phyloP scores from a whole-genome alignment of 176 grass and related monocot species.

The Triticum turgidum region DNA sequence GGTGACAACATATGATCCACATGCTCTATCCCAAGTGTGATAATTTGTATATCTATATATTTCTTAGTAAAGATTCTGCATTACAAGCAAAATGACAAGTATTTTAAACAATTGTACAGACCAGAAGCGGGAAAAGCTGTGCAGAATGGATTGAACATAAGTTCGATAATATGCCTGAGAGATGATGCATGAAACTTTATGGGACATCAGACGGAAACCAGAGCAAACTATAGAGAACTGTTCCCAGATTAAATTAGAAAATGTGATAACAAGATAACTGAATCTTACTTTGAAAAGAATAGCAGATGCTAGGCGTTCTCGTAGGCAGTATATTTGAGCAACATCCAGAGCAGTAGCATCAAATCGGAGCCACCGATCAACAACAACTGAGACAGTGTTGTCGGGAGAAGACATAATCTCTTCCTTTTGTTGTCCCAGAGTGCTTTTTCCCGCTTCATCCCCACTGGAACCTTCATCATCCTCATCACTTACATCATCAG shows the following conservation, averaged over 20 bases:
- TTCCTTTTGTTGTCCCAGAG: constrained; percentile 35
- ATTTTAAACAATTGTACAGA: not conserved
- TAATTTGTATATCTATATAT: no score
- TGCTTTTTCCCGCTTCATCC: constrained; percentile 53
- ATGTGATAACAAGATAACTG: not conserved
- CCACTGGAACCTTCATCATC: constrained; percentile 57
- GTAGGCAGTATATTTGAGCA: constrained; percentile 94
- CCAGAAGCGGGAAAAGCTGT: not conserved
- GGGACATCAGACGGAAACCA: not conserved
- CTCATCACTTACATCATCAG: constrained; percentile 49
- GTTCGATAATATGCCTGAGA: not conserved
- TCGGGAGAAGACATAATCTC: constrained; percentile 91
- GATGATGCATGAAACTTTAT: not conserved
- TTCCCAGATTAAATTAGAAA: not conserved
- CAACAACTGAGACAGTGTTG: constrained; percentile 69
- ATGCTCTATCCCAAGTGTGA: not conserved
- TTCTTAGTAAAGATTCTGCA: no score
- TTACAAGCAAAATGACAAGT: no score
- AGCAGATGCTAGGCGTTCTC: constrained; percentile 73
- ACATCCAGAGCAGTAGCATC: constrained; percentile 81
- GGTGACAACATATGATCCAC: not conserved
- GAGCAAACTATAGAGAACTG: not conserved
- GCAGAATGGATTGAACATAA: not conserved
- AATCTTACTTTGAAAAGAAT: constrained; percentile 87
- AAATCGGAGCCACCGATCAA: constrained; percentile 89